Percentiles rank a stretch among this genome's conserved stretches.
Conservation (phyloP, 2,329 filamentous ascomycete species). For the Paecilomyces sp. region DNA sequence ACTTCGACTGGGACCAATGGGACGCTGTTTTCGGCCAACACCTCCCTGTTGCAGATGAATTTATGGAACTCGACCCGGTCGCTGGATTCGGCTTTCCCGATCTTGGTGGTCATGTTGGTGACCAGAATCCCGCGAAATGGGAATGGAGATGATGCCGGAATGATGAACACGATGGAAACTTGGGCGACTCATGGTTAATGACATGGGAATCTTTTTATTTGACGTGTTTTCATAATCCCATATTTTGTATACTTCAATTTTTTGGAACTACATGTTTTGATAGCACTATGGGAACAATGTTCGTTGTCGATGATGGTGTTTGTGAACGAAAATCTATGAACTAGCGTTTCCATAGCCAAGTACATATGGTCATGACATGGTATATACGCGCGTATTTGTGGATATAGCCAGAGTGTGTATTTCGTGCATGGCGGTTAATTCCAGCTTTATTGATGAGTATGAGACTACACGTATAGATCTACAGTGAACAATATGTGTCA, state of each 20-base stretch:
- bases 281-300: not conserved
- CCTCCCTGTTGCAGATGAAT: conserved; percentile 34
- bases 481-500: not conserved
- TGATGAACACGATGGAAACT: not conserved
- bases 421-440: too few relatives aligned
- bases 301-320: not conserved
- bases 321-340: not conserved
- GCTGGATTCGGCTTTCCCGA: conserved; percentile 26
- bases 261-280: not conserved
- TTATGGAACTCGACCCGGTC: conserved; percentile 36
- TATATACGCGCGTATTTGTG: not conserved
- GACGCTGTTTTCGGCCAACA: conserved; percentile 43
- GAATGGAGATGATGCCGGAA: not conserved
- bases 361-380: not conserved
- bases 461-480: not conserved
- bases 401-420: too few relatives aligned
- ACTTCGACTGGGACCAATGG: conserved; percentile 45
- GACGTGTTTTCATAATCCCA: not conserved
- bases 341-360: not conserved
- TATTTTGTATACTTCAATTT: not conserved
- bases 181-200: not conserved
- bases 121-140: not conserved
- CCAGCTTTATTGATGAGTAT: too few relatives aligned
- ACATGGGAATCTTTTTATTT: too few relatives aligned
- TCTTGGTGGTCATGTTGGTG: conserved; percentile 5